phyloP scores from a whole-genome alignment of 169 alveolate genomes.

The Plasmodium coatneyi region DNA sequence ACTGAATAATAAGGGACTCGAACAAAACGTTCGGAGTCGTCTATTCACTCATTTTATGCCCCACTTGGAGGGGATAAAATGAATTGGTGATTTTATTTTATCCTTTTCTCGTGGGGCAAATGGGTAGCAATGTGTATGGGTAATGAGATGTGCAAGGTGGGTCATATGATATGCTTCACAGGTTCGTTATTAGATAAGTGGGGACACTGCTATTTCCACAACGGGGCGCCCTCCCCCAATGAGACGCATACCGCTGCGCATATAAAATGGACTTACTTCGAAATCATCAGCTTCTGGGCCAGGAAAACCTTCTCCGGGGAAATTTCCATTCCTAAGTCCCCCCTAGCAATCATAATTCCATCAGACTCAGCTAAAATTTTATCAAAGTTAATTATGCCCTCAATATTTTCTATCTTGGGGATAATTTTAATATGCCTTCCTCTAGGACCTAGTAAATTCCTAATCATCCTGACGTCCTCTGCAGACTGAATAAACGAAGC shows the following conservation, averaged over 20 bases:
- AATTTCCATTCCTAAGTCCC: conserved; percentile 99
- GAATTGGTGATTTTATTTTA: not conserved
- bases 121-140: not conserved
- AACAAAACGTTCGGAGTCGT: conserved; percentile 57
- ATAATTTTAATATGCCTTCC: conserved; percentile 96
- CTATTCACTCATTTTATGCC: conserved; percentile 48
- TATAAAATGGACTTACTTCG: conserved; percentile 80
- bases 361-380: conserved; percentile 95
- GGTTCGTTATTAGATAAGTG: not conserved
- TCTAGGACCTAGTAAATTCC: conserved; percentile 85
- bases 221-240: not conserved
- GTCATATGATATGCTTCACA: not conserved
- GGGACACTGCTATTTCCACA: not conserved
- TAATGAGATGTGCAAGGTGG: not conserved
- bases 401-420: conserved; percentile 97
- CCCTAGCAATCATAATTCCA: conserved; percentile 99
- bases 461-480: conserved; percentile 83
- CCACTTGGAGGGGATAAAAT: conserved; percentile 35
- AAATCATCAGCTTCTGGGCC: conserved; percentile 97
- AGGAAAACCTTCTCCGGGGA: conserved; percentile 97
- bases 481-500: conserved; percentile 91
- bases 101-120: conserved; percentile 41
- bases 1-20: conserved; percentile 33
- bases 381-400: conserved; percentile 96
- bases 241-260: not conserved